Conservation (phyloP, 2,329 filamentous ascomycete genomes). For the Pyricularia grisea region DNA sequence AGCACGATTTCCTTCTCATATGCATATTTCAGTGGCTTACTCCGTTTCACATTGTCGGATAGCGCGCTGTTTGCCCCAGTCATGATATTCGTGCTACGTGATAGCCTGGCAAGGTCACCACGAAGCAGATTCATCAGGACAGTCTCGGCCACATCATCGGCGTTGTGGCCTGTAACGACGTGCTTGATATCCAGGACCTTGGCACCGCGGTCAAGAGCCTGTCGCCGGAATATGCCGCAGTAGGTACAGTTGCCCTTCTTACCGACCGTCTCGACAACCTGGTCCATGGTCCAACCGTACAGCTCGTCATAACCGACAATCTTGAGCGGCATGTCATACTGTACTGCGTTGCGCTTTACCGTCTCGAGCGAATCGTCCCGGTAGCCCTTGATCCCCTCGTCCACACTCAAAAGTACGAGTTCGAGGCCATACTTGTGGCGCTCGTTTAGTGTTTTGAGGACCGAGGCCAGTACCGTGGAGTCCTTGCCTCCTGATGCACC, state of each 20-base stretch:
- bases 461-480: constrained; percentile 88
- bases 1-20: constrained; percentile 99
- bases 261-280: constrained; percentile 90
- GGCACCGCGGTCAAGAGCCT: constrained; percentile 87
- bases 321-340: constrained; percentile 85
- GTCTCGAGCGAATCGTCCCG: constrained; percentile 93
- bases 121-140: constrained; percentile 94
- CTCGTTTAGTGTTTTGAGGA: constrained; percentile 90
- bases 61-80: constrained; percentile 54
- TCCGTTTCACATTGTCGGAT: constrained; percentile 83
- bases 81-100: constrained; percentile 82
- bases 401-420: constrained; percentile 79
- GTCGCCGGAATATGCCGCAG: constrained; percentile 89
- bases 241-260: constrained; percentile 99
- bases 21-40: constrained; percentile 94
- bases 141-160: constrained; percentile 94
- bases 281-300: constrained; percentile 99
- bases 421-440: constrained; percentile 79
- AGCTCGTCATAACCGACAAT: constrained; percentile 90
- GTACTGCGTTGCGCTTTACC: constrained; percentile 83
- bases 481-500: constrained; percentile 97
- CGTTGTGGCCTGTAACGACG: constrained; percentile 95
- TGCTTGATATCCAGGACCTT: constrained; percentile 81
- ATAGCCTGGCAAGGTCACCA: constrained; percentile 79
- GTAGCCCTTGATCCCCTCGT: constrained; percentile 96